A percentile compares a stretch with the other conserved stretches of the same genome.
Evolutionary conservation across 2,329 filamentous ascomycete genomes (phyloP).

Genomic region (Raffaelea arxii): DNA sequence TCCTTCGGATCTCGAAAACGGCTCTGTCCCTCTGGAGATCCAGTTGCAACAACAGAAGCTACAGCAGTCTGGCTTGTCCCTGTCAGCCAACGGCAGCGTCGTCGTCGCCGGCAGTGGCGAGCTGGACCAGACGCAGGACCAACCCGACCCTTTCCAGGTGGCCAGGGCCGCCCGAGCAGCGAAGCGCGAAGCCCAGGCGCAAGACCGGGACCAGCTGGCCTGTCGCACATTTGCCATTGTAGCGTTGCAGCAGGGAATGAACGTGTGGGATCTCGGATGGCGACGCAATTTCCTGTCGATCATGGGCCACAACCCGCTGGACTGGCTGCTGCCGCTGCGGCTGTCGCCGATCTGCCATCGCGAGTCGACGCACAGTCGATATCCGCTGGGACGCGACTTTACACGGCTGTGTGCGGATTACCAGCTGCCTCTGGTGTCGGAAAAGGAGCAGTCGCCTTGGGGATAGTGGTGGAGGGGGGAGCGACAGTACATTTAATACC

Average conservation of each 20-base stretch:
- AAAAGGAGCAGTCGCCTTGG: constrained; percentile 3
- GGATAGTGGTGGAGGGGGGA: background rate
- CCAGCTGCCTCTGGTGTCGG: constrained; percentile 18
- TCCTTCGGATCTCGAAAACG: background rate
- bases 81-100: background rate
- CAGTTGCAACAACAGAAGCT: background rate
- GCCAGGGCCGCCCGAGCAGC: constrained; percentile 3
- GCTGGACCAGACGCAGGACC: background rate
- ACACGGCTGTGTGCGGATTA: constrained; percentile 40
- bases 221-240: constrained; percentile 71
- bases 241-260: constrained; percentile 61
- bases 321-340: constrained; percentile 74
- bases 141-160: constrained; percentile 3
- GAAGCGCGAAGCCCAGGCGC: constrained; percentile 25
- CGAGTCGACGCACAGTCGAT: constrained; percentile 55
- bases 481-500: background rate
- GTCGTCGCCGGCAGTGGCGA: background rate
- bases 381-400: constrained; percentile 54
- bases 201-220: constrained; percentile 34
- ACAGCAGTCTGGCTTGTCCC: background rate
- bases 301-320: constrained; percentile 60
- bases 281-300: constrained; percentile 66
- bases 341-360: constrained; percentile 67
- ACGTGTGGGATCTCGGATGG: constrained; percentile 72
- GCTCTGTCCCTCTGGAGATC: background rate